A percentile compares a stretch with the other conserved stretches of the same genome.
phyloP scores from a whole-genome alignment of 768 basidiomycete genomes.

The Gautieria morchelliformis region DNA sequence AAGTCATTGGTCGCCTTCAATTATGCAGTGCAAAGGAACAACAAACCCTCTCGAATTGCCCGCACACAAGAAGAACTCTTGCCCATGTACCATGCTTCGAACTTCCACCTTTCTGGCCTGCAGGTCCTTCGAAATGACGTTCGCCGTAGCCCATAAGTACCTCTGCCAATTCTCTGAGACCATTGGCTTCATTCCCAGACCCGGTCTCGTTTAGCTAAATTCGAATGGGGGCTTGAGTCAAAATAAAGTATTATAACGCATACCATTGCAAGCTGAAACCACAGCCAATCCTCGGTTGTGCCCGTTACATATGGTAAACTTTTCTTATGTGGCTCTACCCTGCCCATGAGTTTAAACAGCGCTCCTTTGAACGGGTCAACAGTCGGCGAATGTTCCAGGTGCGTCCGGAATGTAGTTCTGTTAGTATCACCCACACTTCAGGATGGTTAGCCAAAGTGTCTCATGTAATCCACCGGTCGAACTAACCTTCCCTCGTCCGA shows the following conservation, averaged over 20 bases:
- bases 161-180: constrained; percentile 65
- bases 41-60: constrained; percentile 85
- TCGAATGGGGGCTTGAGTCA: not conserved
- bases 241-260: not conserved
- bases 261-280: constrained; percentile 91
- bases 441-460: not conserved
- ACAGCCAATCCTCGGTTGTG: constrained; percentile 97
- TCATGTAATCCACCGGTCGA: not conserved
- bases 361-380: constrained; percentile 95
- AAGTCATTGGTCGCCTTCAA: not conserved
- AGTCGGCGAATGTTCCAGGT: constrained; percentile 80
- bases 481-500: constrained; percentile 67
- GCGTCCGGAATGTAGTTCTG: constrained; percentile 25
- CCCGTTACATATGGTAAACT: constrained; percentile 77
- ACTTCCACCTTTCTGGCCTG: constrained; percentile 41
- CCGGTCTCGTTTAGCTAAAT: constrained; percentile 53
- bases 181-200: constrained; percentile 54
- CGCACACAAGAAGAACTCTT: constrained; percentile 78
- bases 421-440: constrained; percentile 19
- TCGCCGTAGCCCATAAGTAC: constrained; percentile 71
- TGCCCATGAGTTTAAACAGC: constrained; percentile 91
- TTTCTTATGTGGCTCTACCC: constrained; percentile 73
- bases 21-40: not conserved
- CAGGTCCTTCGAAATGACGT: constrained; percentile 67
- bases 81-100: constrained; percentile 63